These are phyloP conservation scores for Aquilaria agallochum DNA, from an alignment of 441 rosid species.

Conservation along the genomic window DNA sequence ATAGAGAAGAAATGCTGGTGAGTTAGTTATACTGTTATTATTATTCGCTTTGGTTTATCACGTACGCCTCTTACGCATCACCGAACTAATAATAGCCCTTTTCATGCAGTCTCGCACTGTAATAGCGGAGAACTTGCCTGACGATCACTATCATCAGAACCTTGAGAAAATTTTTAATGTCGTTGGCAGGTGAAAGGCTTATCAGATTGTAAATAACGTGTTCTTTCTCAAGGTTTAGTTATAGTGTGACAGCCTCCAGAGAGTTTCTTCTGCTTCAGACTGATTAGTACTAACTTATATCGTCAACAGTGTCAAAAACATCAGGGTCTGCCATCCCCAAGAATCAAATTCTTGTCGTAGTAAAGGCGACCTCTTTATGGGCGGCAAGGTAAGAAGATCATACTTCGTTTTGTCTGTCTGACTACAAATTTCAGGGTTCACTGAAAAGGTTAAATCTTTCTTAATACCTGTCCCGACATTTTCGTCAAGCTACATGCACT, in stretches of 20 bases:
- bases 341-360: slow-evolving; percentile 68
- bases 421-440: too few relatives aligned
- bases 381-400: slow-evolving; percentile 60
- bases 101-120: slow-evolving; percentile 66
- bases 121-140: slow-evolving; percentile 91
- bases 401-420: too few relatives aligned
- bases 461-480: background rate
- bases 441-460: background rate
- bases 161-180: slow-evolving; percentile 78
- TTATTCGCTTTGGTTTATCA: too few relatives aligned
- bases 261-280: too few relatives aligned
- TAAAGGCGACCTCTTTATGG: slow-evolving; percentile 59
- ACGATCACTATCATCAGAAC: slow-evolving; percentile 95
- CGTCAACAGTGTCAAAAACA: slow-evolving; percentile 61
- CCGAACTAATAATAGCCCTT: background rate
- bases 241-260: too few relatives aligned
- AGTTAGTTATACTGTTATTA: too few relatives aligned
- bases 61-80: too few relatives aligned
- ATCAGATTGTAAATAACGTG: background rate
- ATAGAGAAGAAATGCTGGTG: slow-evolving; percentile 88
- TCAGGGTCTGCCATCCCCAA: slow-evolving; percentile 86
- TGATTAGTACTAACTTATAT: background rate
- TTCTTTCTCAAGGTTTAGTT: too few relatives aligned
- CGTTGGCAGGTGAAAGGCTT: slow-evolving; percentile 53
- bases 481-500: slow-evolving; percentile 70